Conservation (phyloP, 257 asterid species). For the Rhazya stricta region DNA sequence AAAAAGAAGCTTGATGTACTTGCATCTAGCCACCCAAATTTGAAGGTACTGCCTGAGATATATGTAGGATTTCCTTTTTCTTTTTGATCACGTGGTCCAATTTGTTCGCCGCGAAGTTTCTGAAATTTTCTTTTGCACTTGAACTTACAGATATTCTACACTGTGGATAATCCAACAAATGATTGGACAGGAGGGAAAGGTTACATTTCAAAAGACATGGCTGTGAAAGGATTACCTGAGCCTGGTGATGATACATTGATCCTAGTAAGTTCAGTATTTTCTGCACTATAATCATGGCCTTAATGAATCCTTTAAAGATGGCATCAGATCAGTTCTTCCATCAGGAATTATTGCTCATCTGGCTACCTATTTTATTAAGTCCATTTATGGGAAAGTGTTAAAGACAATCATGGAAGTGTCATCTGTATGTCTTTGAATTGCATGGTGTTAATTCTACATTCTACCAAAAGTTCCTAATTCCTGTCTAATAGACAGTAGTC, state of each 20-base stretch:
- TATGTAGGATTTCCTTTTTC: not conserved
- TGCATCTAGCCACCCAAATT: constrained; percentile 75
- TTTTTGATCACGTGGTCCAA: not conserved
- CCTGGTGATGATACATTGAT: constrained; percentile 79
- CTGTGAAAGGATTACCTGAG: constrained; percentile 75
- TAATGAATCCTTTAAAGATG: constrained; percentile 7
- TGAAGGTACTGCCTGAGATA: constrained; percentile 50
- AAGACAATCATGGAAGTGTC: not conserved
- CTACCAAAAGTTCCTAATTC: not conserved
- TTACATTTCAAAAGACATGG: constrained; percentile 77
- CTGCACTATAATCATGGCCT: not conserved
- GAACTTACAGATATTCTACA: constrained; percentile 63
- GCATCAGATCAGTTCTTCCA: constrained; percentile 8
- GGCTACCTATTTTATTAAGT: not conserved
- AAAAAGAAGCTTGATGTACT: constrained; percentile 88
- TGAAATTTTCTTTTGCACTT: constrained; percentile 13
- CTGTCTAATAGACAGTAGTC: not conserved
- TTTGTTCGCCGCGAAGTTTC: not conserved
- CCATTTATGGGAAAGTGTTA: not conserved
- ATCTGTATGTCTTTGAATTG: not conserved
- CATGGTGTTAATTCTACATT: not conserved
- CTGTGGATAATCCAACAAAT: constrained; percentile 79
- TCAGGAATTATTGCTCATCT: not conserved
- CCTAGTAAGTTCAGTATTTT: constrained; percentile 51
- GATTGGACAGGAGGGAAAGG: constrained; percentile 91